Conservation (phyloP, 345 rosid genomes). For the Eucalyptus regnans region DNA sequence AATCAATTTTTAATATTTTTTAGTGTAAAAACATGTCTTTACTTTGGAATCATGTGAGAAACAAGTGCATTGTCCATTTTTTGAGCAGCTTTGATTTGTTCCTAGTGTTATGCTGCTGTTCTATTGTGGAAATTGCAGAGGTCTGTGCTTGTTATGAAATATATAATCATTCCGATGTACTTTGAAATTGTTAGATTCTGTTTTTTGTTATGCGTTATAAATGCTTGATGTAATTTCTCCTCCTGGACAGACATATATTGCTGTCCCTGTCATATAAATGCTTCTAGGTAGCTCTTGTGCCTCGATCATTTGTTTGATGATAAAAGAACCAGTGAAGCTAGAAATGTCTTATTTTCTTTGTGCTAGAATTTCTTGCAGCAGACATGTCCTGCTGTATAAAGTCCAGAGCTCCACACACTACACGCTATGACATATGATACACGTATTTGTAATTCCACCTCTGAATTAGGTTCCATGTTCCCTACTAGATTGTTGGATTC, state of each 20-base stretch:
- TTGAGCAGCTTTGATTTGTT: neutral
- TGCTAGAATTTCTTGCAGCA: neutral
- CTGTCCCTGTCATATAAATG: neutral
- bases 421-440: neutral
- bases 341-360: neutral
- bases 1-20: neutral
- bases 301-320: neutral
- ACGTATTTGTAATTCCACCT: neutral
- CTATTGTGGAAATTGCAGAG: neutral
- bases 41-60: neutral
- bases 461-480: neutral
- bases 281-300: neutral
- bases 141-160: neutral
- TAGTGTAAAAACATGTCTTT: neutral
- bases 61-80: neutral
- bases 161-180: neutral
- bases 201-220: neutral
- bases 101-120: neutral
- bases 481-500: neutral
- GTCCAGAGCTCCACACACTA: neutral
- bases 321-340: neutral
- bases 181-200: neutral
- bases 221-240: neutral
- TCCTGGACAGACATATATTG: neutral
- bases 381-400: neutral